phyloP scores from a whole-genome alignment of 306 rosid species.

The Pyrus pyrifolia region DNA sequence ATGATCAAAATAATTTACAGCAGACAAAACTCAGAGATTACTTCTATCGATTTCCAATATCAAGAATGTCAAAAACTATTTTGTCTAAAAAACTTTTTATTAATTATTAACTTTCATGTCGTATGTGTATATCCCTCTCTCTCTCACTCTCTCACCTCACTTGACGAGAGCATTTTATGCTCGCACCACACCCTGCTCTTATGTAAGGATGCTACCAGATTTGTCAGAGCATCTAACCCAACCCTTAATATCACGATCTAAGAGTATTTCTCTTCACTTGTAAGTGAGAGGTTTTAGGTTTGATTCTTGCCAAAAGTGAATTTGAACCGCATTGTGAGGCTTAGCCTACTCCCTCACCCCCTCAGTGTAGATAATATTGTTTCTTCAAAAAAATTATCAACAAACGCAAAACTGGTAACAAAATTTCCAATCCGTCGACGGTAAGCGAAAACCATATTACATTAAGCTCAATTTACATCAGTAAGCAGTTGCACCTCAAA shows the following conservation, averaged over 20 bases:
- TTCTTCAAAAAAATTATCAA: background rate
- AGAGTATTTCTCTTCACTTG: fast-evolving
- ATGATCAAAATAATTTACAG: too few relatives aligned
- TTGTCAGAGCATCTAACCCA: too few relatives aligned
- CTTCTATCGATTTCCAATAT: too few relatives aligned
- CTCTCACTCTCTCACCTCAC: background rate
- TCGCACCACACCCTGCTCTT: background rate
- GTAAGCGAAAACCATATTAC: constrained; percentile 24
- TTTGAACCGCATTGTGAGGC: too few relatives aligned
- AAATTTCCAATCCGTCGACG: constrained; percentile 14
- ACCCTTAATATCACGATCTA: too few relatives aligned
- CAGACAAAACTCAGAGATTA: fast-evolving
- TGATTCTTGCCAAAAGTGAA: fast-evolving
- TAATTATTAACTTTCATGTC: too few relatives aligned
- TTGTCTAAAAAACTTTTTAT: too few relatives aligned
- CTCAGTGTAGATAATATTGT: too few relatives aligned
- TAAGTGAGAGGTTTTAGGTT: fast-evolving
- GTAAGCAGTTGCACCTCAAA: constrained; percentile 29
- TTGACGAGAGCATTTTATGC: background rate
- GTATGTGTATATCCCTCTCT: fast-evolving
- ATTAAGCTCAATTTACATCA: constrained; percentile 35
- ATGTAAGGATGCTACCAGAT: too few relatives aligned
- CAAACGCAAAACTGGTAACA: background rate
- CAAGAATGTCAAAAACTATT: too few relatives aligned
- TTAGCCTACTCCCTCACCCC: too few relatives aligned